Conservation (phyloP, 805 yeast genomes). For the Lachancea quebecensis region DNA sequence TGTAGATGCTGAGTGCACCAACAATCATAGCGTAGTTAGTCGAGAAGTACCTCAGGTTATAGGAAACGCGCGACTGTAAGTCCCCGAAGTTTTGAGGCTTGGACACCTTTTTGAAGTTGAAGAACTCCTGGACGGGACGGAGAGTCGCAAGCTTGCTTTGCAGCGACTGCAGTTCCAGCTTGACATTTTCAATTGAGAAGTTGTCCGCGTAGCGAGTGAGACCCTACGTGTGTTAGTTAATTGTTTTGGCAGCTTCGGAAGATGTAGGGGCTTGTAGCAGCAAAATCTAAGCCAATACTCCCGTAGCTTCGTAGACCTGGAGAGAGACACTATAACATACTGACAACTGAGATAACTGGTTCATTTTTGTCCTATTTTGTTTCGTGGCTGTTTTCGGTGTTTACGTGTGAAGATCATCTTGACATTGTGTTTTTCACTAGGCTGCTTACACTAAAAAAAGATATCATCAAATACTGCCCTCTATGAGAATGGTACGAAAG, state of each 20-base stretch:
- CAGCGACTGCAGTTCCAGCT: constrained; percentile 45
- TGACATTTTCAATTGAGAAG: constrained; percentile 28
- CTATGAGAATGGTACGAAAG: too few relatives aligned
- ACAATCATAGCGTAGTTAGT: constrained; percentile 79
- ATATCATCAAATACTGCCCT: too few relatives aligned
- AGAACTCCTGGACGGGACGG: constrained; percentile 88
- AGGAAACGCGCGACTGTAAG: constrained; percentile 79
- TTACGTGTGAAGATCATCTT: neutral
- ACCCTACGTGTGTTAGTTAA: constrained; percentile 15
- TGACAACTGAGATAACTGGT: constrained; percentile 6
- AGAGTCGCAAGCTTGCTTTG: constrained; percentile 63
- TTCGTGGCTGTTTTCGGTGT: constrained; percentile 2
- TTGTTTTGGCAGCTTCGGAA: too few relatives aligned
- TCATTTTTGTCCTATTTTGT: constrained; percentile 1
- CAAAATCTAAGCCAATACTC: too few relatives aligned
- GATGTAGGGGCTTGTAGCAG: too few relatives aligned
- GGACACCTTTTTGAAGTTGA: constrained; percentile 81
- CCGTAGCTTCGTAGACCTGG: neutral
- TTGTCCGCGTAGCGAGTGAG: constrained; percentile 27
- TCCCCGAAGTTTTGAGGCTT: constrained; percentile 89
- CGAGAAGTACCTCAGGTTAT: constrained; percentile 79
- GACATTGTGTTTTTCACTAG: too few relatives aligned
- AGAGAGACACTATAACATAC: neutral
- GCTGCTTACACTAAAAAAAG: too few relatives aligned
- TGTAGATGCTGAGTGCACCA: constrained; percentile 67